Base-by-base conservation (phyloP, 2,329 filamentous ascomycete species). In the Pseudogymnoascus sp. region DNA sequence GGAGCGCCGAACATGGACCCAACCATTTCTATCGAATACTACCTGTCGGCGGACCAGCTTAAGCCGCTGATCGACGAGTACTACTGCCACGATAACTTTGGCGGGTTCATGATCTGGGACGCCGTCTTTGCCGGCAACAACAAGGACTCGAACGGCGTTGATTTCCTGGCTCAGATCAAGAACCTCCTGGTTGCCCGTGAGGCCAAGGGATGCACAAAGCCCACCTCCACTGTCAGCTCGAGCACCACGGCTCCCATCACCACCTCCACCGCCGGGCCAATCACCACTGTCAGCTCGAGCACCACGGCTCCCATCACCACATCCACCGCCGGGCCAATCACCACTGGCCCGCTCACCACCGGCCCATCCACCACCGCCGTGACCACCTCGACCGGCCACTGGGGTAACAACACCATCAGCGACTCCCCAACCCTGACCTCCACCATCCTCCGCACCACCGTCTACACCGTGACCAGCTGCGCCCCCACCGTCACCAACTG, bases 61-160 rank as follows among this genome's bases (percentile, higher is more conserved):
- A 62, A 69, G 33, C 63, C 53, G 1, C 62, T 74, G 18, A 68
- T 73, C 37, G 25, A 59, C 12, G 64, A 62, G 10, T 70, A 68
- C 60, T 65, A 67, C 18, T 33, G 37, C 2, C 59, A 67, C 11
- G 11, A 63, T n/a, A 63, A 69, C 11, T 73, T 74, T 31, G 72
- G 71, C 60, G 72, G 72, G 65, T 66, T 73, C n/a, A 73, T 73
- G 72, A 25, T 74, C 35, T 73, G 70, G 68, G 72, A 74, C 16
- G 70, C 70, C 11, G 70, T 68, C 6, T 60, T 47, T 44, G 68
- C 70, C 0, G 59, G 66, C 14, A 62, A 66, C 42, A 69, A 69
- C 23, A 63, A 59, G 23, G 63, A 66, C 38, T 16, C 4, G 21
- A 14, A 35, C 12, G 50, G 38, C 3, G 14, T 7, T 14, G 38